Evolutionary conservation across 2,329 filamentous ascomycete species (phyloP).

Genomic region (Coniosporium tulheliwenetii): DNA sequence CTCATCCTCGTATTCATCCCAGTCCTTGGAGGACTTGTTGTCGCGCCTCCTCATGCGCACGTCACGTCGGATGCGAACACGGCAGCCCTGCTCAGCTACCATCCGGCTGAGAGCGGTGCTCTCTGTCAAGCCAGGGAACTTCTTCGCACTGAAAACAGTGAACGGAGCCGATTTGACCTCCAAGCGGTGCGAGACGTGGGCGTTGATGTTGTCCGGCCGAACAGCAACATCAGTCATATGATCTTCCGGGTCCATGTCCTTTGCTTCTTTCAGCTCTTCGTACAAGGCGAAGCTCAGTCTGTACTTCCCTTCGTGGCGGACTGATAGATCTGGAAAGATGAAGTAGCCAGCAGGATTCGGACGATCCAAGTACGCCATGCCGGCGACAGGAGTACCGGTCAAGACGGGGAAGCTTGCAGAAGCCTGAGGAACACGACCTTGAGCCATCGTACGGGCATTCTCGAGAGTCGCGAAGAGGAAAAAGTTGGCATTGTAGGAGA

Average conservation of each 20-base stretch:
- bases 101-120: conserved; percentile 80
- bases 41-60: conserved; percentile 81
- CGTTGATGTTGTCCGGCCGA: conserved; percentile 24
- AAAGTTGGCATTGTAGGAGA: conserved; percentile 90
- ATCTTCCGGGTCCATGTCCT: conserved; percentile 52
- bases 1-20: conserved; percentile 50
- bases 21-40: conserved; percentile 49
- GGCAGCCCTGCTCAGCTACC: conserved; percentile 91
- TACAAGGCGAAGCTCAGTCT: conserved; percentile 84
- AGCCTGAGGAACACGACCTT: conserved; percentile 56
- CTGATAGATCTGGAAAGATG: conserved; percentile 91
- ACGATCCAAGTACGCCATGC: conserved; percentile 89
- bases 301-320: conserved; percentile 89
- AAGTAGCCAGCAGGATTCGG: conserved; percentile 75
- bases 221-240: conserved; percentile 9
- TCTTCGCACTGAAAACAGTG: conserved; percentile 89
- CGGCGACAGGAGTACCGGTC: conserved; percentile 86
- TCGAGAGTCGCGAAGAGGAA: conserved; percentile 91
- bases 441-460: conserved; percentile 66
- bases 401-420: conserved; percentile 66
- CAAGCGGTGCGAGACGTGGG: conserved; percentile 67
- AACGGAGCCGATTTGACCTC: conserved; percentile 83
- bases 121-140: conserved; percentile 85
- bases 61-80: conserved; percentile 87
- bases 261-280: conserved; percentile 76